Evolutionary conservation across 331 rosid genomes (phyloP).

Genomic region (Malus hybrid): DNA sequence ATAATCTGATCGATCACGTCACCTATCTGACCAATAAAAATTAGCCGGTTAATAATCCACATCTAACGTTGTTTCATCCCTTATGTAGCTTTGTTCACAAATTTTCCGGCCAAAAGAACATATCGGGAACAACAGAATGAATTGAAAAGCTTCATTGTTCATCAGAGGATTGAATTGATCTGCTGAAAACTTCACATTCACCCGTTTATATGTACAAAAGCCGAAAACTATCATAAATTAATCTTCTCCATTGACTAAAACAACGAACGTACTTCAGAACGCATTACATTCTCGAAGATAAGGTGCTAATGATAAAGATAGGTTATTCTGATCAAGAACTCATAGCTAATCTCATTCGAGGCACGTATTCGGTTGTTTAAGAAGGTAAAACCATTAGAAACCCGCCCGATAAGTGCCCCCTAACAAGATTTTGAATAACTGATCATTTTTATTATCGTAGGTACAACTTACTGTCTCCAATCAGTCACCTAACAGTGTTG

Average conservation of each 20-base stretch:
- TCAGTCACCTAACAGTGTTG: slow-evolving; percentile 58
- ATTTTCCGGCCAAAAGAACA: too few species aligned
- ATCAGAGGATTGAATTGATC: neutral
- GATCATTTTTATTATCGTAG: slow-evolving; percentile 13
- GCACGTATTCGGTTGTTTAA: slow-evolving; percentile 15
- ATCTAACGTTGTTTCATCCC: too few species aligned
- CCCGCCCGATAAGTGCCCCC: slow-evolving; percentile 27
- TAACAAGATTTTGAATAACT: slow-evolving; percentile 24
- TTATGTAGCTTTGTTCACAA: too few species aligned
- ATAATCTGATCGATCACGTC: too few species aligned
- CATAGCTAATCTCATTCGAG: slow-evolving; percentile 12
- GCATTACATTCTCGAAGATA: slow-evolving; percentile 16
- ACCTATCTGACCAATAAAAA: too few species aligned
- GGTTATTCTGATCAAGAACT: slow-evolving; percentile 24
- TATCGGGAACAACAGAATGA: too few species aligned
- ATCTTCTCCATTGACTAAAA: slow-evolving; percentile 2
- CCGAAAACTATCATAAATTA: neutral
- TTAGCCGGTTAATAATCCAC: too few species aligned
- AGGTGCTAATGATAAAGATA: slow-evolving; percentile 18
- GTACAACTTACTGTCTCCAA: slow-evolving; percentile 22
- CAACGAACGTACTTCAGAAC: slow-evolving; percentile 13
- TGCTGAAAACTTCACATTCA: neutral
- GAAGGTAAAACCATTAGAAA: slow-evolving; percentile 13
- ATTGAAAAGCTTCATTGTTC: too few species aligned
- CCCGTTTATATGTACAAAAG: neutral